phyloP scores from a whole-genome alignment of 2,329 filamentous ascomycete genomes.

The Neodidymelliopsis sp. region DNA sequence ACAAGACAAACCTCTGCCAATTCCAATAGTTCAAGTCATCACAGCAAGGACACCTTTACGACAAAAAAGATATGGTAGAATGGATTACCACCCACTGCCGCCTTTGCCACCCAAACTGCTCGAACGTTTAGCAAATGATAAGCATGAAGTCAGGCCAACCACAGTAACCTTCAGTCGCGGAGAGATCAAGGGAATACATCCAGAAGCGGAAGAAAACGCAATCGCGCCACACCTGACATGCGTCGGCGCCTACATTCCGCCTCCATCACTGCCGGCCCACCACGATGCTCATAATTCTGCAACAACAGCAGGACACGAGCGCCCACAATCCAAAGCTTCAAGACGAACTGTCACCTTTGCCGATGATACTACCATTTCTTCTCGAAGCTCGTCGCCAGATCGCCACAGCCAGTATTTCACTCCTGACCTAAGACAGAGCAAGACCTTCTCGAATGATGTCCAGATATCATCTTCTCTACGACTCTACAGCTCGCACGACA shows the following conservation, averaged over 20 bases:
- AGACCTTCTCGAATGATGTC: not conserved
- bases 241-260: not conserved
- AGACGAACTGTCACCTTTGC: constrained; percentile 1
- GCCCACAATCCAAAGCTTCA: constrained; percentile 2
- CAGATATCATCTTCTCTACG: constrained; percentile 7
- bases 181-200: not conserved
- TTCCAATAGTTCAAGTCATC: not conserved
- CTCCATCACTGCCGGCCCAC: not conserved
- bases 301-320: constrained; percentile 2
- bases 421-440: not conserved
- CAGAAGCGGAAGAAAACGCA: not conserved
- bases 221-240: not conserved
- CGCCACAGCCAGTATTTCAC: not conserved
- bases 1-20: constrained; percentile 8
- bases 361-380: constrained; percentile 6
- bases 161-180: constrained; percentile 8
- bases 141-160: not conserved
- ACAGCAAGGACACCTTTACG: not conserved
- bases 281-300: not conserved
- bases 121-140: not conserved
- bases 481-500: constrained; percentile 10
- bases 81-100: constrained; percentile 20
- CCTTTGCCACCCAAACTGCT: constrained; percentile 15
- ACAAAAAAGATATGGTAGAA: constrained; percentile 2
- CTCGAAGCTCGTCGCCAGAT: constrained; percentile 9